Base-by-base conservation (phyloP, 305 asterid species). In the Fraxinus baroniana region DNA sequence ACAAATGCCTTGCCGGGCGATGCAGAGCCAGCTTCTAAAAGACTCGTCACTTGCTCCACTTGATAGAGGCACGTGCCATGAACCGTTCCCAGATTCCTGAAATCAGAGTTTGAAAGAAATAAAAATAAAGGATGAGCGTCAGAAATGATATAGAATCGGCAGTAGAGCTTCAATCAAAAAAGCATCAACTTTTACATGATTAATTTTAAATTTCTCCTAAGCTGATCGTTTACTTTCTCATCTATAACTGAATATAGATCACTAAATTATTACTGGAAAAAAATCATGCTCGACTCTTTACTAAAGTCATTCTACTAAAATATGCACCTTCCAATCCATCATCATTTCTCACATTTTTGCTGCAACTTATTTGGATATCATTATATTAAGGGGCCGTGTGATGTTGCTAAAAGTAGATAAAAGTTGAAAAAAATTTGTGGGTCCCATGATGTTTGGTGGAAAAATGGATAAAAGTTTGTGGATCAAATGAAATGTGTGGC, bases 41-140 rank as follows among this genome's bases (percentile, higher is more conserved):
- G 89, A 83, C 89, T 93, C 97, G n/a, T 91, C 92, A n/a, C 66
- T 85, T n/a, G 24, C 79, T 86, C 89, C 98, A 17, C 89, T 91
- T 52, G 91, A 91, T 79, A 91, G n/a, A 52, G 99, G 99, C 79
- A 93, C 87, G 81, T 96, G 99, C 98, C 98, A 96, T 1, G 94
- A 91, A 52, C 98, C 97, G 0, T 87, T 90, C 82, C 83, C 89
- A 17, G 97, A 90, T 90, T 96, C 99, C 98, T 96, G 92, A 44
- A 82, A 85, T 36, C n/a, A 26, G 36, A 3, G 35, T 24, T 30
- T 79, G 7, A 36, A 36, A 33, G 46, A 44, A 80, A 17, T 0
- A 49, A 49, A 17, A 24, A 24, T 77, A 10, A 68, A 30, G 4
- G 18, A 74, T 5, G n/a, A 36, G 24, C 1, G 46, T 28, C 32